Evolutionary conservation across 2,329 filamentous ascomycete genomes (phyloP).

Genomic region (Graphilbum sp.): DNA sequence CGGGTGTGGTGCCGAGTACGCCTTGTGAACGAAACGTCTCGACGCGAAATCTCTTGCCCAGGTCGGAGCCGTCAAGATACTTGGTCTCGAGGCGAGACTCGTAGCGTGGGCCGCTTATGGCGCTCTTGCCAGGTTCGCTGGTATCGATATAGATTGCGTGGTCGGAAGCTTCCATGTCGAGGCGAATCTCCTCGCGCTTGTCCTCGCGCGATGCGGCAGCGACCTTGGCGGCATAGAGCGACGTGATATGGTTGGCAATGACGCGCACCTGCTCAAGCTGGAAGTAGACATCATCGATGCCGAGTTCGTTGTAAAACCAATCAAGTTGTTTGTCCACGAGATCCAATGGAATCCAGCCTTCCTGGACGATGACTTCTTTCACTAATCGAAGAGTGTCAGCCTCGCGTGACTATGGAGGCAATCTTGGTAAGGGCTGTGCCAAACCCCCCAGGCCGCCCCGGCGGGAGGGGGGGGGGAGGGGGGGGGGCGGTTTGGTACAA

Average conservation of each 20-base stretch:
- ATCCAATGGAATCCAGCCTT: constrained; percentile 70
- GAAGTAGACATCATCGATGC: constrained; percentile 98
- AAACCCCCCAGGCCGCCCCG: too few relatives aligned
- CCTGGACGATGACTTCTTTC: constrained; percentile 61
- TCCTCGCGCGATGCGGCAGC: constrained; percentile 86
- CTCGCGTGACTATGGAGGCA: background rate
- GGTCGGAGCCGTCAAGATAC: constrained; percentile 70
- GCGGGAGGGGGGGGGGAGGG: too few relatives aligned
- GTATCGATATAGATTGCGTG: constrained; percentile 99
- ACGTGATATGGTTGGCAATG: constrained; percentile 88
- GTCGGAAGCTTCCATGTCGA: constrained; percentile 88
- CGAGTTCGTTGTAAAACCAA: constrained; percentile 94
- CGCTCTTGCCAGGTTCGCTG: constrained; percentile 70
- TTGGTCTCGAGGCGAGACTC: constrained; percentile 89
- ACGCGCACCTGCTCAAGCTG: constrained; percentile 72
- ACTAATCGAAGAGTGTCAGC: constrained; percentile 33
- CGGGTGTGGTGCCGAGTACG: constrained; percentile 44
- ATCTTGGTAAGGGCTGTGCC: too few relatives aligned
- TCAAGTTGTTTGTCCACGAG: constrained; percentile 73
- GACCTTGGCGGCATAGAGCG: constrained; percentile 91
- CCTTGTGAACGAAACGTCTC: constrained; percentile 93
- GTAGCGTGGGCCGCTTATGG: constrained; percentile 68
- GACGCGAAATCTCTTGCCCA: constrained; percentile 67
- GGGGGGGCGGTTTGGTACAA: background rate
- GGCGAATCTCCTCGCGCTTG: constrained; percentile 81